Conservation (phyloP, 139 green algal species). For the Tetraselmis striata region DNA sequence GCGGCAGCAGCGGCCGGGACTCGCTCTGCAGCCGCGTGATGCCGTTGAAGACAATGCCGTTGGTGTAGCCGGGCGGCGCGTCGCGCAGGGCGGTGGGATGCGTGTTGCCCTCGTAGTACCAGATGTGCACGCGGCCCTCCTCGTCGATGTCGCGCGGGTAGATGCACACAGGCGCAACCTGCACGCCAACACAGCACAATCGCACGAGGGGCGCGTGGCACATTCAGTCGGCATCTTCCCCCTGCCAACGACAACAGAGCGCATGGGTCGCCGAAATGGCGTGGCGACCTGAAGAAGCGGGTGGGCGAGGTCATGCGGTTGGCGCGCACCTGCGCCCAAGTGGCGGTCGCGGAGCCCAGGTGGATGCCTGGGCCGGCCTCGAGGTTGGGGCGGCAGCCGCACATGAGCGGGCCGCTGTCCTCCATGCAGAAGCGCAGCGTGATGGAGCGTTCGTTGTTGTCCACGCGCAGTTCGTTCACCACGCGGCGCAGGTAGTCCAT, state of each 20-base stretch:
- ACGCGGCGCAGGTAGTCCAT: not conserved
- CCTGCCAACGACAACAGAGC: too few relatives aligned
- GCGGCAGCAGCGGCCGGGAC: not conserved
- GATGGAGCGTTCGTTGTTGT: not conserved
- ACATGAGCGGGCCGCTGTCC: not conserved
- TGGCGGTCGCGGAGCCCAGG: not conserved
- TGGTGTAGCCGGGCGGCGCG: not conserved
- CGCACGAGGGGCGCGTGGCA: too few relatives aligned
- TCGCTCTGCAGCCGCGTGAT: not conserved
- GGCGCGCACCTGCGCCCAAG: not conserved
- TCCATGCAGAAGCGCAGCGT: not conserved
- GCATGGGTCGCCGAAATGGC: too few relatives aligned
- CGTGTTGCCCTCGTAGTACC: not conserved
- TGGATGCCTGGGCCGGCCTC: not conserved
- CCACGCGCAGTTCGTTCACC: not conserved
- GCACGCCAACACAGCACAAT: too few relatives aligned
- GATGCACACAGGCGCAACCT: not conserved
- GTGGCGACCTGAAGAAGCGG: too few relatives aligned
- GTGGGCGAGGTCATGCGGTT: too few relatives aligned
- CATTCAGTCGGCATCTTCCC: too few relatives aligned
- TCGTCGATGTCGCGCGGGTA: not conserved
- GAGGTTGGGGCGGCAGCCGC: not conserved
- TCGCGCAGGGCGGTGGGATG: not conserved
- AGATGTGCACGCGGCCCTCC: not conserved
- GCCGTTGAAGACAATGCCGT: not conserved